These are phyloP conservation scores for Toxoplasma gondii DNA, from an alignment of 169 alveolate species.

Conservation along the genomic window DNA sequence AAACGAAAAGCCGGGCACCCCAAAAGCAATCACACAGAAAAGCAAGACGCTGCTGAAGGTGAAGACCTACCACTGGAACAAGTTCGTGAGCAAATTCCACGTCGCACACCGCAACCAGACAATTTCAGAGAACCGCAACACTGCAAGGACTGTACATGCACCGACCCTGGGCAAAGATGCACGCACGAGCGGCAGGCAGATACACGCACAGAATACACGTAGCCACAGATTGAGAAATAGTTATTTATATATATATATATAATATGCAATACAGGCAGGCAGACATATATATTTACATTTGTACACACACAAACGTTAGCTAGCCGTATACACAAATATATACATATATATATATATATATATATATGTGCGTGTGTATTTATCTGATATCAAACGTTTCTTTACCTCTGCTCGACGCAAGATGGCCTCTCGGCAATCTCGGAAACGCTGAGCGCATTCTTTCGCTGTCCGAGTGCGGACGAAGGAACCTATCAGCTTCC, in stretches of 20 bases:
- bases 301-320: neutral
- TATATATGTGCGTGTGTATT: too few relatives aligned
- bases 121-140: neutral
- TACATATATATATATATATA: too few relatives aligned
- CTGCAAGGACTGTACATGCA: neutral
- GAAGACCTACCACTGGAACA: too few relatives aligned
- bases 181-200: too few relatives aligned
- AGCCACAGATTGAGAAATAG: too few relatives aligned
- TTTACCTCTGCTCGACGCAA: conserved; percentile 27
- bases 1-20: too few relatives aligned
- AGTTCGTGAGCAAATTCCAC: neutral
- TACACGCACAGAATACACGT: too few relatives aligned
- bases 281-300: neutral
- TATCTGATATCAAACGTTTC: too few relatives aligned
- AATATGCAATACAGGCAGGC: neutral
- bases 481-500: conserved; percentile 63
- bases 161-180: neutral
- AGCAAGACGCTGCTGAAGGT: too few relatives aligned
- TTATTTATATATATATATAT: too few relatives aligned
- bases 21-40: too few relatives aligned
- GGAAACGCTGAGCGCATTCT: conserved; percentile 66
- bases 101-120: neutral
- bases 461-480: conserved; percentile 66
- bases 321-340: neutral
- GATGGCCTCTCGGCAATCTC: conserved; percentile 52